Evolutionary conservation across 805 yeast genomes (phyloP).

Genomic region (Cyberlindnera euphorbiiphila): DNA sequence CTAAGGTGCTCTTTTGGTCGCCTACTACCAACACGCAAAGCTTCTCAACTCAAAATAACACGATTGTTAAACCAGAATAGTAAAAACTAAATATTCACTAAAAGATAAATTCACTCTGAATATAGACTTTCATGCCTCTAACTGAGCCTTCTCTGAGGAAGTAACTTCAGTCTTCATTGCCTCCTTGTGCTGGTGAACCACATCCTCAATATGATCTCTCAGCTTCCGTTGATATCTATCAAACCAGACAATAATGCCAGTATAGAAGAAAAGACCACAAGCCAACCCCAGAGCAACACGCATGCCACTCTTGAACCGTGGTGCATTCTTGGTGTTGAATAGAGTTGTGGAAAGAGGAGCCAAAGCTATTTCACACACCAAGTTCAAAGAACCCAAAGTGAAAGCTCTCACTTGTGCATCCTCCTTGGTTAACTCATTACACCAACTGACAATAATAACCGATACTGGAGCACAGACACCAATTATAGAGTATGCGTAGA

Average conservation of each 20-base stretch:
- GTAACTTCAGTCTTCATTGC: not conserved
- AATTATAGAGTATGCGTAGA: constrained; percentile 16
- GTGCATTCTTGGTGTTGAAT: constrained; percentile 22
- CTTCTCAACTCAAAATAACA: too few species aligned
- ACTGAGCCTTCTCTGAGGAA: too few species aligned
- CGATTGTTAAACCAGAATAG: too few species aligned
- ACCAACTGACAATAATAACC: constrained; percentile 23
- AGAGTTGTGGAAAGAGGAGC: constrained; percentile 17
- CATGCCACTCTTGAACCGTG: constrained; percentile 17
- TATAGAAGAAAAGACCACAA: constrained; percentile 13
- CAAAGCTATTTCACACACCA: constrained; percentile 16
- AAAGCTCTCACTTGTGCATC: constrained; percentile 26
- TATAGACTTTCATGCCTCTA: too few species aligned
- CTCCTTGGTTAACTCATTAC: constrained; percentile 24
- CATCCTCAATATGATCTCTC: constrained; percentile 13
- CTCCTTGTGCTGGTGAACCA: constrained; percentile 2
- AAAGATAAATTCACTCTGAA: too few species aligned
- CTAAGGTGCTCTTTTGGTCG: too few species aligned
- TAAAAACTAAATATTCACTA: too few species aligned
- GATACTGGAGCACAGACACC: constrained; percentile 20
- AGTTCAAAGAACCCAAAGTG: constrained; percentile 23
- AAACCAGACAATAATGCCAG: constrained; percentile 19
- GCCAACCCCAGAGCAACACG: constrained; percentile 14
- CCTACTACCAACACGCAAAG: too few species aligned
- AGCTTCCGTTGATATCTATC: constrained; percentile 22